phyloP scores from a whole-genome alignment of 352 stramenopile species.

The Phytophthora uliginosa region DNA sequence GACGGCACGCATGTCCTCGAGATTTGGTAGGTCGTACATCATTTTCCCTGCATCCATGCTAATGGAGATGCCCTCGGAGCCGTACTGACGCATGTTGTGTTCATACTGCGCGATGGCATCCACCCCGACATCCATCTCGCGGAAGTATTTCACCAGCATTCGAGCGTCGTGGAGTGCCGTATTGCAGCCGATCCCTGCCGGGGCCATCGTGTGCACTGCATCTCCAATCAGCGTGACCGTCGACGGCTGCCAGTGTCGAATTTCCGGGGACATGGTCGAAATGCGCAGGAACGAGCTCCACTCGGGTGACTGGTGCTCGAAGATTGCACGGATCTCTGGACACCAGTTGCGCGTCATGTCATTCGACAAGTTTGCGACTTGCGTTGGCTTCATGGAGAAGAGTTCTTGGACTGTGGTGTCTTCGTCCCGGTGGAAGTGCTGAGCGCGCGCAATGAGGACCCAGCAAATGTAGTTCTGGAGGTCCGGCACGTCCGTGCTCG shows the following conservation, averaged over 20 bases:
- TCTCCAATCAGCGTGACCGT: slow-evolving; percentile 69
- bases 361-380: slow-evolving; percentile 59
- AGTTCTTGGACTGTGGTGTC: slow-evolving; percentile 50
- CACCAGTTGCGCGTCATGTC: slow-evolving; percentile 65
- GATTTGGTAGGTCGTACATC: slow-evolving; percentile 56
- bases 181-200: slow-evolving; percentile 65
- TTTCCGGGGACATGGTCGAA: slow-evolving; percentile 65
- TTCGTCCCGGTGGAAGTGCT: slow-evolving; percentile 52
- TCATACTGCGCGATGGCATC: slow-evolving; percentile 67
- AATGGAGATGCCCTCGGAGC: slow-evolving; percentile 46
- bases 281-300: slow-evolving; percentile 72
- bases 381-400: slow-evolving; percentile 51
- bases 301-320: slow-evolving; percentile 54
- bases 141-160: slow-evolving; percentile 57
- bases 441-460: slow-evolving; percentile 59
- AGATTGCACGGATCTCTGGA: slow-evolving; percentile 50
- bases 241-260: slow-evolving; percentile 54
- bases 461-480: slow-evolving; percentile 71
- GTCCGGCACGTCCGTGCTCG: slow-evolving; percentile 18
- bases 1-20: slow-evolving; percentile 59
- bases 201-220: slow-evolving; percentile 72
- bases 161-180: slow-evolving; percentile 64
- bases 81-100: slow-evolving; percentile 60
- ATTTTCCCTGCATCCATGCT: slow-evolving; percentile 54
- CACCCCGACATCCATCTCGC: slow-evolving; percentile 49